These are phyloP conservation scores for Trichocomaceae sp. DNA, from an alignment of 2,329 filamentous ascomycete genomes.

Conservation along the genomic window DNA sequence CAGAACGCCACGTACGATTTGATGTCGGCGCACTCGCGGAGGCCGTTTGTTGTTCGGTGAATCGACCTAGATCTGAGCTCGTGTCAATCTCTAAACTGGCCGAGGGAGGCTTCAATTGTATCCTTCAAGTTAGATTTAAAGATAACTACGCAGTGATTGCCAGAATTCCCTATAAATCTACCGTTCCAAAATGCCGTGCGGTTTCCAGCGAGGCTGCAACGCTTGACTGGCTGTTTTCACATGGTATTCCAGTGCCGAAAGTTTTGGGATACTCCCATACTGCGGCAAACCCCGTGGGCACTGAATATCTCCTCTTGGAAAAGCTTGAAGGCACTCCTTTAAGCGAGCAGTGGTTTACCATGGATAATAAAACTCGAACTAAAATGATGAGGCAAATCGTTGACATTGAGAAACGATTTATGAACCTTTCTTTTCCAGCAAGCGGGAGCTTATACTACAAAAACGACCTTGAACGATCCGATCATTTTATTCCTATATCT, in stretches of 20 bases:
- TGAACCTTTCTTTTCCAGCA: slow-evolving; percentile 21
- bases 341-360: slow-evolving; percentile 28
- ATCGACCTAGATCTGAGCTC: slow-evolving; percentile 3
- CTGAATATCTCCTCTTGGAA: slow-evolving; percentile 37
- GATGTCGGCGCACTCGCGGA: slow-evolving; percentile 12
- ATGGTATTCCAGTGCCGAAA: slow-evolving; percentile 33
- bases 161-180: slow-evolving; percentile 28
- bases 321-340: slow-evolving; percentile 26
- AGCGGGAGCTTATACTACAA: slow-evolving; percentile 25
- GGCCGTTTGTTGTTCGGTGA: neutral
- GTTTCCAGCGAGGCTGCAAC: slow-evolving; percentile 36
- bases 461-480: slow-evolving; percentile 14
- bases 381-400: slow-evolving; percentile 23
- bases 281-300: slow-evolving; percentile 29
- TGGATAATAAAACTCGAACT: slow-evolving; percentile 18
- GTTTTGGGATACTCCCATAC: slow-evolving; percentile 30
- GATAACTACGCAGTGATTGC: slow-evolving; percentile 27
- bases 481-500: slow-evolving; percentile 12
- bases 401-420: slow-evolving; percentile 18
- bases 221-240: slow-evolving; percentile 26
- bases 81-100: slow-evolving; percentile 24
- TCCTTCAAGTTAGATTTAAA: slow-evolving; percentile 26
- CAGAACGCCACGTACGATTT: slow-evolving; percentile 5
- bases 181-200: slow-evolving; percentile 24
- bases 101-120: slow-evolving; percentile 34